phyloP scores from a whole-genome alignment of 2,329 filamentous ascomycete species.

The Colletotrichum sp. region DNA sequence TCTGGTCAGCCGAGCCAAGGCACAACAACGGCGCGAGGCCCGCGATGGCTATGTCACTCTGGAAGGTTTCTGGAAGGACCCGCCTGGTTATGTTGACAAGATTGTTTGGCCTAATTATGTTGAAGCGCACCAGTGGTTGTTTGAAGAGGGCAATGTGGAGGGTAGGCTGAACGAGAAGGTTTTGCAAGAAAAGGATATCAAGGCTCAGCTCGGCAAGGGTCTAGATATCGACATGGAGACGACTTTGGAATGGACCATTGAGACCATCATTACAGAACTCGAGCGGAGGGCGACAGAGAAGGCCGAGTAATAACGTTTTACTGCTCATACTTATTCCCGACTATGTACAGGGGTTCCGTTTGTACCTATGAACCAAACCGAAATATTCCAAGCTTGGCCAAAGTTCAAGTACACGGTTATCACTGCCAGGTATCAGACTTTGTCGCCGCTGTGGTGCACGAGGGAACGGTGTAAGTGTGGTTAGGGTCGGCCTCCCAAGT shows the following conservation, averaged over 20 bases:
- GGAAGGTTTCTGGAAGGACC: slow-evolving; percentile 94
- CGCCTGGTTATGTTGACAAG: slow-evolving; percentile 90
- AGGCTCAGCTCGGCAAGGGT: slow-evolving; percentile 50
- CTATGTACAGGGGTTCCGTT: background rate
- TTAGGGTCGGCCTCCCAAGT: slow-evolving; percentile 70
- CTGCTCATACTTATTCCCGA: background rate
- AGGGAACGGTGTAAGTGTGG: slow-evolving; percentile 42
- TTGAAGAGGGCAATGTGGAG: slow-evolving; percentile 72
- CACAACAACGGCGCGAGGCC: slow-evolving; percentile 69
- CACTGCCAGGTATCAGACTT: slow-evolving; percentile 38
- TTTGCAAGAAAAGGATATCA: slow-evolving; percentile 48
- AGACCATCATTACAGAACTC: slow-evolving; percentile 58
- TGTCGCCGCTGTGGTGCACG: slow-evolving; percentile 31
- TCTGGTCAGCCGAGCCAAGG: slow-evolving; percentile 67
- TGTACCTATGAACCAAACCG: background rate
- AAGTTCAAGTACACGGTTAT: background rate
- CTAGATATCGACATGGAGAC: slow-evolving; percentile 64
- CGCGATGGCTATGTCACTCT: slow-evolving; percentile 79
- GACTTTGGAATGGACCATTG: slow-evolving; percentile 72
- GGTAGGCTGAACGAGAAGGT: slow-evolving; percentile 53
- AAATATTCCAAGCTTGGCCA: background rate
- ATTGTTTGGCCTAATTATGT: slow-evolving; percentile 97
- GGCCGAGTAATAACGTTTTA: background rate
- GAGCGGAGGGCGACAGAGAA: slow-evolving; percentile 24
- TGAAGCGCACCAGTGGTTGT: slow-evolving; percentile 80